Percentiles rank a stretch among this genome's conserved stretches.
phyloP scores from a whole-genome alignment of 345 rosid species.

The Citrus hindsii region DNA sequence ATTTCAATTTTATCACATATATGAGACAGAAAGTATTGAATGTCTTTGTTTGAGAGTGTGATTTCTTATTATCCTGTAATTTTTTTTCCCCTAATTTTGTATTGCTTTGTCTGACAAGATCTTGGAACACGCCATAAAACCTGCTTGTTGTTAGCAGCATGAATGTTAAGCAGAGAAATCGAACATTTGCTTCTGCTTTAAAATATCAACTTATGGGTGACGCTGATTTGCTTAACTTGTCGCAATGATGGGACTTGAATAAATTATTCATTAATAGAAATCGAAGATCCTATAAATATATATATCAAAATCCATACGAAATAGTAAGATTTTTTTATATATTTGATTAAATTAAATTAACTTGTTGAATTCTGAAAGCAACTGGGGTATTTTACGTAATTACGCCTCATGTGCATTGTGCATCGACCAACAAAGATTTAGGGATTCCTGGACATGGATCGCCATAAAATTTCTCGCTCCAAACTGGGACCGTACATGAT shows the following conservation, averaged over 20 bases:
- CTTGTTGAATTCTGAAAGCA: not conserved
- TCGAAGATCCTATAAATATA: not conserved
- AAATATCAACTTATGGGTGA: not conserved
- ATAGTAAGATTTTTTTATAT: too few species aligned
- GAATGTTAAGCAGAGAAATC: not conserved
- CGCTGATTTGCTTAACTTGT: not conserved
- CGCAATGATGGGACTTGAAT: not conserved
- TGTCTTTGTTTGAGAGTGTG: too few species aligned
- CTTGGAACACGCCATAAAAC: not conserved
- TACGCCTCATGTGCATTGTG: slow-evolving; percentile 31
- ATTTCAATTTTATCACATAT: too few species aligned
- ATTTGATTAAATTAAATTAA: too few species aligned
- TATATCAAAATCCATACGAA: not conserved
- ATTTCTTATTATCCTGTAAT: too few species aligned
- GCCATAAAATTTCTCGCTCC: slow-evolving; percentile 33
- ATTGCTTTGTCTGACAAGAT: not conserved
- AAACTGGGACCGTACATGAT: slow-evolving; percentile 41
- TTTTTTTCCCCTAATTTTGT: too few species aligned
- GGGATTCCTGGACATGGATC: slow-evolving; percentile 51
- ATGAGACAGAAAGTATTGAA: too few species aligned
- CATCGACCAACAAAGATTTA: slow-evolving; percentile 55
- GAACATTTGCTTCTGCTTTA: not conserved
- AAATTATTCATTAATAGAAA: slow-evolving; percentile 9
- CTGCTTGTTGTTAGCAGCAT: not conserved
- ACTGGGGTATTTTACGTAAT: not conserved